Evolutionary conservation across 2,329 filamentous ascomycete species (phyloP), one percentile per base, ranked within the genome.

Genomic region (Cladosporium sp.): DNA sequence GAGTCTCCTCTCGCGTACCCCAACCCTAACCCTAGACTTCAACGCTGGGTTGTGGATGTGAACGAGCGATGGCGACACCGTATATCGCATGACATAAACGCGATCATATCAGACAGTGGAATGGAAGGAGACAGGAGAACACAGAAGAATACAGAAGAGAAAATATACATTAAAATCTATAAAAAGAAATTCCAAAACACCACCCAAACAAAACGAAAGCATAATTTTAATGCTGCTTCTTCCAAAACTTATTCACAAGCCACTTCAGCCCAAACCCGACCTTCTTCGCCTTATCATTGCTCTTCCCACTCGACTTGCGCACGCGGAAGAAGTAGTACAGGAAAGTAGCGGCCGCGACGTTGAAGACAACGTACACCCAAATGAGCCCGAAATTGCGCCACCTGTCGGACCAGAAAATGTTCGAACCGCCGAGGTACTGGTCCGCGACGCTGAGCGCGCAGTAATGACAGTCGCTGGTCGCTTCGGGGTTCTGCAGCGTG

Each of bases 311-410:
- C 15, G 53, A 53, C 27, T 57, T 57, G 57, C 65, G 67, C 3
- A 85, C 80, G 12, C 82, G 69, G 59, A 83, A 79, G 16, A 81
- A 56, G 64, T 78, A 88, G 66, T 88, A 88, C 1, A 83, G 66
- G 9, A 73, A 55, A 2, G 86, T 69, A 0, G 83, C 82, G 2
- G 75, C 69, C 33, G 67, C 66, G 33, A 85, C 75, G 58, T 88
- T 85, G 65, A 87, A 85, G 0, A 69, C 53, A 33, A 88, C 76
- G 57, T 78, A 88, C 0, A 72, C 81, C 78, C 82, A 88, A 59
- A 88, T 70, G 35, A 88, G 72, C 1, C 84, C 85, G 51, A 82
- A 87, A 61, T 88, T 86, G 50, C 84, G 73, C 84, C 84, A 88
- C 2, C 80, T 67, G 22, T 79, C 67, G 0, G 58, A 54, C 59